Base-by-base conservation (phyloP, 192 early-diverging fungal genomes). In the Mortierella claussenii region DNA sequence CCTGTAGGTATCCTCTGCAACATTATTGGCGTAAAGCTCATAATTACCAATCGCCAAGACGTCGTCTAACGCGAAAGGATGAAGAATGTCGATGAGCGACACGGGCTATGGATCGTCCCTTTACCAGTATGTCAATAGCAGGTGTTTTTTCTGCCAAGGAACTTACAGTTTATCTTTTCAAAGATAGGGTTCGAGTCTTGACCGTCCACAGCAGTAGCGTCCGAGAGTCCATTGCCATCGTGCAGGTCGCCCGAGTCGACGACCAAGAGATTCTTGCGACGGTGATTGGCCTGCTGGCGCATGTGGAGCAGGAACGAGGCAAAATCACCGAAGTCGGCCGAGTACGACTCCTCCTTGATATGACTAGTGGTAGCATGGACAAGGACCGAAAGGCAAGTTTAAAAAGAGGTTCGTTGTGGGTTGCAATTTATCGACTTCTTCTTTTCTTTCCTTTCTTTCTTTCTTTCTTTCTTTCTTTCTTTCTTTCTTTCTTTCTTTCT, bases 261-360 rank as follows among this genome's bases (percentile, higher is more conserved):
- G 21, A 87, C 75, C 58, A 87, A 82, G 12, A 87, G 67, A 65
- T 87, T 84, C 59, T 82, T 82, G 51, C 71, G 64, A 30, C 71
- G 62, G 47, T 64, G 65, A 3, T 36, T 26, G 40, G 86, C 83
- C 63, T 82, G 69, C 27, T 79, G 33, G 42, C 78, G 79, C 86
- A 87, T 87, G 20, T 80, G 64, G 32, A 52, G 55, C n/a, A 82
- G 56, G 65, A 85, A 87, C 12, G 81, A 81, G 43, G 82, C 74
- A 69, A 87, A 84, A 33, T 87, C 86, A 49, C 83, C 86, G 45
- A 83, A 76, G 52, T 87, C 85, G 20, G 75, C 86, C 7, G 60
- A 76, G 76, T 83, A 84, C 4, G 69, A 52, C 15, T 42, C 57
- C 30, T 78, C 80, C 27, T 74, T 54, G 26, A 68, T 17, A 36